These are phyloP conservation scores for Penicilliopsis zonata DNA, from an alignment of 495 filamentous ascomycete species.

Conservation along the genomic window DNA sequence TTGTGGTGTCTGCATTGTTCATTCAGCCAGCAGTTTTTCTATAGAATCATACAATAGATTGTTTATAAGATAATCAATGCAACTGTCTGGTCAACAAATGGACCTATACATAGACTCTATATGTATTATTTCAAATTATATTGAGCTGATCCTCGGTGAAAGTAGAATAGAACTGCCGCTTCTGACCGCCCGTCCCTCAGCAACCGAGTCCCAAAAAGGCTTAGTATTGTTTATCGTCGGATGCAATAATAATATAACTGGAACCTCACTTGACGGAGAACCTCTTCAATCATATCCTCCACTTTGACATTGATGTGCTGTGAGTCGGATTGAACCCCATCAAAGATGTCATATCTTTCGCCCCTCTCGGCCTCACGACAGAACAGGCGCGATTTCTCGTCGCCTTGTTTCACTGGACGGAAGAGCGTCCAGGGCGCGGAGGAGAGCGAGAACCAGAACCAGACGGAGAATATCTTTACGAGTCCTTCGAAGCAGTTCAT, in stretches of 20 bases:
- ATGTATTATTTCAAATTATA: no score
- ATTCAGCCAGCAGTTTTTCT: no score
- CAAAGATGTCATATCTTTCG: constrained; percentile 31
- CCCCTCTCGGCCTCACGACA: constrained; percentile 31
- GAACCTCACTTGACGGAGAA: no score
- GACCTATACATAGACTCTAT: no score
- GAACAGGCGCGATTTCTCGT: constrained; percentile 27
- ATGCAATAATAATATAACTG: not conserved
- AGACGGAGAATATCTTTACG: constrained; percentile 22
- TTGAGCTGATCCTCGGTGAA: no score
- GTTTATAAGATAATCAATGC: no score
- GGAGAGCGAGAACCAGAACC: constrained; percentile 12
- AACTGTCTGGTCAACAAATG: no score
- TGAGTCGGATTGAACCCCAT: no score
- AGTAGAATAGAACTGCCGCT: constrained; percentile 3
- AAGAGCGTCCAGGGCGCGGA: constrained; percentile 5
- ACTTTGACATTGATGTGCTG: not conserved
- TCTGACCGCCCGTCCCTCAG: constrained; percentile 2
- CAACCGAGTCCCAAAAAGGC: constrained; percentile 13
- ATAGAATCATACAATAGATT: no score
- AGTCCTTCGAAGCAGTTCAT: constrained; percentile 18
- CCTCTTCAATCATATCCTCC: not conserved
- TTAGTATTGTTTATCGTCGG: constrained; percentile 28
- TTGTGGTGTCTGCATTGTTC: no score
- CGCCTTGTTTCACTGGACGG: constrained; percentile 4